Conservation (phyloP, 2,329 filamentous ascomycete species). For the Drechslerella stenobrocha region DNA sequence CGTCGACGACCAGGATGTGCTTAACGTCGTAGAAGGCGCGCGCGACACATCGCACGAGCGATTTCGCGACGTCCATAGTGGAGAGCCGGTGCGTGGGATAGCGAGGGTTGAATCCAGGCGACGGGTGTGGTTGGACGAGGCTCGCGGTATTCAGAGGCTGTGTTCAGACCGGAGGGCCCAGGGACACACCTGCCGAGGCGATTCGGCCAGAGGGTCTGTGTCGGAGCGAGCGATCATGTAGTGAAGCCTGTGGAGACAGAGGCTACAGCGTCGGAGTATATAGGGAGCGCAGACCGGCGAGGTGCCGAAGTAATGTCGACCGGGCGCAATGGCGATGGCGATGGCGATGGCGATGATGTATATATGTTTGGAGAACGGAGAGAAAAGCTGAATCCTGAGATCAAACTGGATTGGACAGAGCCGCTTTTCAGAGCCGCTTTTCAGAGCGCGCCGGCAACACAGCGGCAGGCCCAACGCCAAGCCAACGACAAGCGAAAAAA, state of each 20-base stretch:
- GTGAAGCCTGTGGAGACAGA: neutral
- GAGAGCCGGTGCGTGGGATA: neutral
- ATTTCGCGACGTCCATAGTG: conserved; percentile 70
- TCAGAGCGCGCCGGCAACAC: neutral
- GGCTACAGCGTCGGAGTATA: neutral
- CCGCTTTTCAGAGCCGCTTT: neutral
- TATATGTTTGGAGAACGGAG: conserved; percentile 1
- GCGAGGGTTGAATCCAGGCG: neutral
- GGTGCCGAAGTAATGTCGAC: too few species aligned
- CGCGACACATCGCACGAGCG: conserved; percentile 80
- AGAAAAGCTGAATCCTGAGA: neutral
- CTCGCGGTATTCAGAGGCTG: neutral
- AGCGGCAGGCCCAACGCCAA: too few species aligned
- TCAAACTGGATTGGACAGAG: neutral
- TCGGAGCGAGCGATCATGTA: conserved; percentile 28
- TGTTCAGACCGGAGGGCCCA: conserved; percentile 5
- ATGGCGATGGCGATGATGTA: conserved; percentile 3
- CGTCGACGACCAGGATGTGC: conserved; percentile 79
- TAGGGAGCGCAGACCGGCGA: neutral
- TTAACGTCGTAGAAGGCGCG: conserved; percentile 85
- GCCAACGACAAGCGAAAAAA: neutral
- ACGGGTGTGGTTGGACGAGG: neutral
- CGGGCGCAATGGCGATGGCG: too few species aligned
- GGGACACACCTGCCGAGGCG: conserved; percentile 32
- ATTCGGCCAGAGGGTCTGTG: conserved; percentile 38